Evolutionary conservation across 768 basidiomycete species (phyloP), one percentile per base, ranked within the genome.

Genomic region (Sistotremastrum suecicum): DNA sequence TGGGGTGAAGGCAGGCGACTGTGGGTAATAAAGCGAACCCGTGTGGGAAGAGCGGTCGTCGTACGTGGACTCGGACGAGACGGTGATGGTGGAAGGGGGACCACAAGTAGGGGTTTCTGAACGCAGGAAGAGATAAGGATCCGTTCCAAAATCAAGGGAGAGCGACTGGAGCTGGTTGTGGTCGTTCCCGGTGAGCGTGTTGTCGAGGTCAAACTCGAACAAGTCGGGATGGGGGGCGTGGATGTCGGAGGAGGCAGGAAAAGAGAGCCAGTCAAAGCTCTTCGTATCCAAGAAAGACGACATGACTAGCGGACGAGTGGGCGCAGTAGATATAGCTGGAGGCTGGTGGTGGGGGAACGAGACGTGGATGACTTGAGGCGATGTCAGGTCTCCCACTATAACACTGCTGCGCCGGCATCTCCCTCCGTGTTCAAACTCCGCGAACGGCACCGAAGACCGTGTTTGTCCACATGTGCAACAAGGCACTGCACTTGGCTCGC

Each of bases 151-250:
- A 20, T 20, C 20, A 20, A 20, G 20, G 20, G 20, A 20, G 52
- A 78, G 66, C 50, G 78, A 69, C 58, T 78, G 74, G 46, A 76
- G 68, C 56, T 76, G 70, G 59, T 68, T 53, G 45, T 50, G 63
- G 66, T 81, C 75, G 59, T 79, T 74, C 39, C 72, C 76, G 54
- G 75, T 75, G 55, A 84, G 74, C 64, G 67, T 73, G 34, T 67
- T 68, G 63, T 86, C 85, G 56, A 89, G 73, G 64, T 89, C 86
- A 43, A 74, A 73, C 60, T 88, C 86, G 66, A 89, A 88, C 51
- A 77, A 70, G 69, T 87, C 84, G 50, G 83, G 80, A 57, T 81
- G 75, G 39, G 84, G 83, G 44, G 80, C 82, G 55, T 77, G 69
- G 63, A 83, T 72, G 65, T 84, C 83, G 48, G 74, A 67, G 53